Percentiles rank a stretch among this genome's conserved stretches.
These are phyloP conservation scores for Myrica gale DNA, from an alignment of 306 rosid genomes.

Conservation along the genomic window DNA sequence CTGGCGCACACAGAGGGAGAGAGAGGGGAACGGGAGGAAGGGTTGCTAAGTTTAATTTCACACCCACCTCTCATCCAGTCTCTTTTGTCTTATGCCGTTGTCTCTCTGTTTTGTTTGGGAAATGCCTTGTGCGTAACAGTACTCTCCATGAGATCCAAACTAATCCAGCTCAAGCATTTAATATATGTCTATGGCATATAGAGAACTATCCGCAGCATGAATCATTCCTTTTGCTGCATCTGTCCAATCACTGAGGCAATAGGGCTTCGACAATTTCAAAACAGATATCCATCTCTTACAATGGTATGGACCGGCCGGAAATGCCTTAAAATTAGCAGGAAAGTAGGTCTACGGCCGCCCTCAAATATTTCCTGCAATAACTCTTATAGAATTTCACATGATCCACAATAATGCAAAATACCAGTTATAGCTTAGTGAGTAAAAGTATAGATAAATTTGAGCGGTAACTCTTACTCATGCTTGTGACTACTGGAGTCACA, in stretches of 20 bases:
- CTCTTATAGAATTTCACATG: too few relatives aligned
- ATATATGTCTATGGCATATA: neutral
- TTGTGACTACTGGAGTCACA: too few relatives aligned
- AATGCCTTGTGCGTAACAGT: constrained; percentile 26
- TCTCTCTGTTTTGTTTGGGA: constrained; percentile 31
- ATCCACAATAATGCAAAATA: too few relatives aligned
- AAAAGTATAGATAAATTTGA: too few relatives aligned
- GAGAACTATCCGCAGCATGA: neutral
- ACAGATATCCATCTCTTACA: neutral
- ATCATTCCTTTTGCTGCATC: constrained; percentile 10
- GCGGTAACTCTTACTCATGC: too few relatives aligned
- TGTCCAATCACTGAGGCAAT: neutral
- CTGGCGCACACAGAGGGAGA: constrained; percentile 18
- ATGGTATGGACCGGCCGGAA: neutral
- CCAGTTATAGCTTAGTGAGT: too few relatives aligned
- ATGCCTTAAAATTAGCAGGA: neutral
- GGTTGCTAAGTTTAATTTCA: constrained; percentile 27
- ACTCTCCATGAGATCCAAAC: constrained; percentile 20
- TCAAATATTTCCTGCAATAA: too few relatives aligned
- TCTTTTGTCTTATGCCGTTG: constrained; percentile 40
- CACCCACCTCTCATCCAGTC: constrained; percentile 35
- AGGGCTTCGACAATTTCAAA: neutral
- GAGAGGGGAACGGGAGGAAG: constrained; percentile 8
- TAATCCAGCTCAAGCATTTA: constrained; percentile 26
- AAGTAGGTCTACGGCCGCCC: neutral